A percentile compares a stretch with the other conserved stretches of the same genome.
Conservation (phyloP, 495 filamentous ascomycete species). For the Arthonia radiata region DNA sequence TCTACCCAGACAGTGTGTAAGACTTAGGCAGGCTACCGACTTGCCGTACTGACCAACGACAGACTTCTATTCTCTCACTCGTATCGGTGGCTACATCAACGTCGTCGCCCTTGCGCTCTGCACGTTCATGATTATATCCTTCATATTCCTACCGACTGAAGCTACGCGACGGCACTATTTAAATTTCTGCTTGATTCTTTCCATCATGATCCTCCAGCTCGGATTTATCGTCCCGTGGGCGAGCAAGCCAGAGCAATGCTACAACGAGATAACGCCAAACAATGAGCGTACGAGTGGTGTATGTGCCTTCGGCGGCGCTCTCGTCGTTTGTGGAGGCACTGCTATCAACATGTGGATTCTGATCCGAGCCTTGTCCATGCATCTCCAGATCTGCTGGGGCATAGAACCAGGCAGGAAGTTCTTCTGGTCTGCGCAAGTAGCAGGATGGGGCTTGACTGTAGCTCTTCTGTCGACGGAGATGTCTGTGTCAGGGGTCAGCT, state of each 20-base stretch:
- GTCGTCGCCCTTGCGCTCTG: conserved; percentile 46
- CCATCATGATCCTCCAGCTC: conserved; percentile 45
- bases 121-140: conserved; percentile 59
- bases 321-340: conserved; percentile 69
- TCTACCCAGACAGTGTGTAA: conserved; percentile 47
- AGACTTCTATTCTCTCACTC: conserved; percentile 39
- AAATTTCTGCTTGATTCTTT: conserved; percentile 60
- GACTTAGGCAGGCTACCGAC: neutral
- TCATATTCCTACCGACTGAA: conserved; percentile 60
- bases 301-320: conserved; percentile 72
- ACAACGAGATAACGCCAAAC: conserved; percentile 74
- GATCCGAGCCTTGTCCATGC: conserved; percentile 69
- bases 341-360: conserved; percentile 64
- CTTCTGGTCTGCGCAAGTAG: conserved; percentile 60
- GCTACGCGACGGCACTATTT: conserved; percentile 82
- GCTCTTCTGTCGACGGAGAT: conserved; percentile 49
- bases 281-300: conserved; percentile 62
- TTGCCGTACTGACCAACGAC: conserved; percentile 1
- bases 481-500: conserved; percentile 74
- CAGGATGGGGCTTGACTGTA: conserved; percentile 64
- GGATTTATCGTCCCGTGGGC: conserved; percentile 84
- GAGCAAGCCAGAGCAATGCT: conserved; percentile 57
- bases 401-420: conserved; percentile 67
- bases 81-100: conserved; percentile 52
- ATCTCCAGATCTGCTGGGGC: conserved; percentile 97